These are phyloP conservation scores for Fonsecaea nubica DNA, from an alignment of 2,329 filamentous ascomycete genomes.

Conservation along the genomic window DNA sequence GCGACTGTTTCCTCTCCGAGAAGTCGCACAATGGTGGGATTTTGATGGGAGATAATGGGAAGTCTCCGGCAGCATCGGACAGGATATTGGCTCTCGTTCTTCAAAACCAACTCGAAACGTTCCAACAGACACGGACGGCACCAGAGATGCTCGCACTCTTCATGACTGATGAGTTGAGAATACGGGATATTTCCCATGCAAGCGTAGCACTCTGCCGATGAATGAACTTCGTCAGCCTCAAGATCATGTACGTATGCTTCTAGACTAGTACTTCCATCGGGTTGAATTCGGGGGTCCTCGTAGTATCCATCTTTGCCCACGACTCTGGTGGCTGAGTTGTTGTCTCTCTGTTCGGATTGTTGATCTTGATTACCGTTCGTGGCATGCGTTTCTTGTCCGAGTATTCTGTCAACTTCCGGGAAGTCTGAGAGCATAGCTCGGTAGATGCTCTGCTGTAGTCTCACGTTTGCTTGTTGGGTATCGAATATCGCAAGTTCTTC, in stretches of 20 bases:
- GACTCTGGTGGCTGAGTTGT: background rate
- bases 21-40: constrained; percentile 1
- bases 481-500: constrained; percentile 13
- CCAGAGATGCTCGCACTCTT: constrained; percentile 27
- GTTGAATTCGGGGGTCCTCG: constrained; percentile 19
- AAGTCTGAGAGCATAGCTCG: constrained; percentile 29
- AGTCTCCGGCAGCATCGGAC: constrained; percentile 24
- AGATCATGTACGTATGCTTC: constrained; percentile 17
- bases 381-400: constrained; percentile 1
- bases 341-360: too few relatives aligned
- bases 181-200: constrained; percentile 5
- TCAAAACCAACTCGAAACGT: constrained; percentile 19
- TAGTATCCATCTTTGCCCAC: constrained; percentile 19
- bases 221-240: constrained; percentile 16
- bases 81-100: constrained; percentile 25
- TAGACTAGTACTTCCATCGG: constrained; percentile 14
- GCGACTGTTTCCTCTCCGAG: constrained; percentile 15
- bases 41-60: constrained; percentile 12
- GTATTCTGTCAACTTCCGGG: constrained; percentile 12
- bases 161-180: constrained; percentile 8
- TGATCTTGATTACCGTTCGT: background rate
- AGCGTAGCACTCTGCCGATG: constrained; percentile 15
- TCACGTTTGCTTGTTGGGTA: background rate
- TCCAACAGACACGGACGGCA: constrained; percentile 25
- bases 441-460: constrained; percentile 27